A percentile compares a stretch with the other conserved stretches of the same genome.
Evolutionary conservation across 1,284 basidiomycete genomes (phyloP).

Genomic region (Ustilago curta): DNA sequence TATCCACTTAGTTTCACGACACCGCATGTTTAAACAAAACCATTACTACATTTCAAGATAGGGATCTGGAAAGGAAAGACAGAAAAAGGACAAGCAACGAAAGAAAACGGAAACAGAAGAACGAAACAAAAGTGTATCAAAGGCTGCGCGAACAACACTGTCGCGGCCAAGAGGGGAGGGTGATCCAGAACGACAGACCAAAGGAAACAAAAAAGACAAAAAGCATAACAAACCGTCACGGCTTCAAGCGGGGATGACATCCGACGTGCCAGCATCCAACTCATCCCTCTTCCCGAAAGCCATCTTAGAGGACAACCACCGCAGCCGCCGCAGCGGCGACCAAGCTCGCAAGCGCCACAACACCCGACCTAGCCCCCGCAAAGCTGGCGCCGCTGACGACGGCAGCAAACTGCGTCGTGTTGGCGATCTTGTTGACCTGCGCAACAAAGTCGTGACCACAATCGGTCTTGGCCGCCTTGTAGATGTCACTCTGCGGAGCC

Average conservation of each 20-base stretch:
- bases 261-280: slow-evolving; percentile 22
- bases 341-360: slow-evolving; percentile 8
- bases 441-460: slow-evolving; percentile 49
- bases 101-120: neutral
- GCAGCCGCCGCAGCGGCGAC: slow-evolving; percentile 28
- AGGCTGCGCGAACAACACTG: neutral
- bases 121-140: neutral
- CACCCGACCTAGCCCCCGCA: slow-evolving; percentile 10
- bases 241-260: slow-evolving; percentile 8
- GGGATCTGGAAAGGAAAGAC: no score
- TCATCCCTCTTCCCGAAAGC: neutral
- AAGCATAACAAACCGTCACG: no score
- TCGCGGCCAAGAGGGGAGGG: neutral
- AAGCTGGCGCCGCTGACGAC: slow-evolving; percentile 27
- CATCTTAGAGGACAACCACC: slow-evolving; percentile 17
- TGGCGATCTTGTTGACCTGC: slow-evolving; percentile 55
- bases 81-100: neutral
- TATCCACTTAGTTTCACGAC: slow-evolving; percentile 14
- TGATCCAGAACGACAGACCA: neutral
- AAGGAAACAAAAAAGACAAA: neutral
- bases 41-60: slow-evolving; percentile 21
- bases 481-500: slow-evolving; percentile 56
- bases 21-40: neutral
- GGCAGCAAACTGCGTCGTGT: slow-evolving; percentile 52
- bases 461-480: slow-evolving; percentile 49